Base-by-base conservation (phyloP, 1,284 basidiomycete species). In the Abortiporus biennis region DNA sequence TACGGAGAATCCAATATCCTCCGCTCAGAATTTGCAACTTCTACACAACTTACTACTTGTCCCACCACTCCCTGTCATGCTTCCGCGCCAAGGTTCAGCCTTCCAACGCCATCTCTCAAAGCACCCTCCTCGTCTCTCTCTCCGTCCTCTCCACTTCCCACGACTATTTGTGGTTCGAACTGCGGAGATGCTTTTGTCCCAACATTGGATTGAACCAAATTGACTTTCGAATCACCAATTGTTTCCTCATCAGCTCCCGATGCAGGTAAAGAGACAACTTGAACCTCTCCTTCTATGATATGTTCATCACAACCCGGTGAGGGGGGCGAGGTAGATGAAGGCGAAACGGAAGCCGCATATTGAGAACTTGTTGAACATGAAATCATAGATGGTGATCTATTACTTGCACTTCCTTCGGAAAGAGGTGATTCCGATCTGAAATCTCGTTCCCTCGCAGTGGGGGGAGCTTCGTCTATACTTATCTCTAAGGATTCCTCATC, bases 311-410 rank as follows among this genome's bases (percentile, higher is more conserved):
- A 15, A 50, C 46, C 36, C 6, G 59, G 61, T 0, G 57, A 61
- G n/a, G 61, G 58, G 5, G 62, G 61, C 11, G 61, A 62, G 4
- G 59, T 62, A 21, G 58, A 63, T 24, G 58, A 47, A 16, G 62
- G 59, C 12, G 61, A 61, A 12, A 52, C 51, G 17, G 61, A 56
- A 11, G 53, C 43, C 4, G 62, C 62, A 39, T 61, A 65, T 42
- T 61, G 62, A 16, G 63, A 65, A 50, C 64, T 64, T 20, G 51
- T 48, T 24, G 44, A 25, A 35, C 54, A 64, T 13, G 63, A 63
- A 47, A 57, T 59, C 12, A 58, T 53, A 6, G 27, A n/a, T 9
- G 64, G 64, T 16, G 64, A 66, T 13, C 46, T n/a, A 29, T 9
- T n/a, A 29, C 27, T 29, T 12, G 53, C 62, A 1, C 57, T 59